Conservation (phyloP, 768 basidiomycete genomes). For the Mycena vulgaris region DNA sequence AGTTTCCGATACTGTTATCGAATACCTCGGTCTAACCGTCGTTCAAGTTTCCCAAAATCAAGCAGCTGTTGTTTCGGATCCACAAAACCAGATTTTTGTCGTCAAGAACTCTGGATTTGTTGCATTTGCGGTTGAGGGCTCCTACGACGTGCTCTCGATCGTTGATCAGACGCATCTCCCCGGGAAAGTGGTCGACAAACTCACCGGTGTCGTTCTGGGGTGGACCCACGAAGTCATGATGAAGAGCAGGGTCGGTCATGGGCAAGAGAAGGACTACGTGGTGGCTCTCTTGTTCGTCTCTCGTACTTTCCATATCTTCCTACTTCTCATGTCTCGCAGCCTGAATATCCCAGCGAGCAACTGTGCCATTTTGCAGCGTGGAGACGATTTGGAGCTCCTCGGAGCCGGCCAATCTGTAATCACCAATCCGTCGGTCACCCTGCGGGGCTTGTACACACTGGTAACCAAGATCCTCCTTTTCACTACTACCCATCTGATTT, state of each 20-base stretch:
- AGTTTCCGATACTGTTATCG: conserved; percentile 89
- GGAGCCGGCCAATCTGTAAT: conserved; percentile 89
- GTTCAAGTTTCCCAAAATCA: conserved; percentile 92
- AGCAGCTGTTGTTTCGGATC: conserved; percentile 85
- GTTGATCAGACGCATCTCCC: conserved; percentile 89
- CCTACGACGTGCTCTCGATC: conserved; percentile 85
- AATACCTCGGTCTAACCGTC: conserved; percentile 85
- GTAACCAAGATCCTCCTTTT: background rate
- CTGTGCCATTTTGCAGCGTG: conserved; percentile 87
- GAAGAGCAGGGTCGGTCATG: conserved; percentile 67
- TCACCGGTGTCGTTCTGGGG: conserved; percentile 77
- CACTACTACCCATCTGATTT: background rate
- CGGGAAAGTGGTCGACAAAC: conserved; percentile 68
- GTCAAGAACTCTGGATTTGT: conserved; percentile 86
- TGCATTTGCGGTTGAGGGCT: conserved; percentile 82
- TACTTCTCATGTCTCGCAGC: conserved; percentile 52
- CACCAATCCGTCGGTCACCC: conserved; percentile 86
- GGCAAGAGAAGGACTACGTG: conserved; percentile 73
- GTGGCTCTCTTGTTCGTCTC: conserved; percentile 81
- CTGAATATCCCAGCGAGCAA: conserved; percentile 90
- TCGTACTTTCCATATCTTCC: background rate
- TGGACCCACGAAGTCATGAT: conserved; percentile 84
- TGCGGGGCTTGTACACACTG: conserved; percentile 84
- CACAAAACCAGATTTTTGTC: conserved; percentile 81
- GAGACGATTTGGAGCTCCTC: conserved; percentile 84